Base-by-base conservation (phyloP, 177 flowering plant species). In the Tripterygium wilfordii region DNA sequence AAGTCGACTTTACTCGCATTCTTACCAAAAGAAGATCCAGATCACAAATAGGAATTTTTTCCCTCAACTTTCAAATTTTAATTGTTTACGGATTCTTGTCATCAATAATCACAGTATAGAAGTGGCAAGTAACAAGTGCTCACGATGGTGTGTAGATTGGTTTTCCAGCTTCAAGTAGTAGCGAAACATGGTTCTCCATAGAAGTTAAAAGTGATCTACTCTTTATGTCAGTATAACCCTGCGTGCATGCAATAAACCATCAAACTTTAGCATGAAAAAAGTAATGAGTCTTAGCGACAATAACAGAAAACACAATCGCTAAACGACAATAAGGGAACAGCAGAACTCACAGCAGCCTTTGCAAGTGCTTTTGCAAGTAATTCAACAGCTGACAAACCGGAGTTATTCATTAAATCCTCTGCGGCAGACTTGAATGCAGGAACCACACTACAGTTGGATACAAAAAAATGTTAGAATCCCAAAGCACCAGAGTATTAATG, bases 321-420 rank as follows among this genome's bases (percentile, higher is more conserved):
- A n/a, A n/a, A n/a, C n/a, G n/a, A n/a, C n/a, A n/a, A n/a, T n/a
- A n/a, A n/a, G n/a, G n/a, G n/a, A n/a, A n/a, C n/a, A n/a, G n/a
- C n/a, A n/a, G n/a, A n/a, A 69, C 96, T 64, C 55, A 90, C 98
- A 64, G 83, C 72, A 47, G 87, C 77, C 49, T 84, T 84, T 9
- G 98, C 98, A 53, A 92, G 85, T 45, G 96, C 99, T 66, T 94
- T 94, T 2, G 99, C 83, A 48, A 94, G 86, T 27, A 94, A 59
- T 7, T 89, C 99, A 10, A 72, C 84, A 0, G 85, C 72, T 42
- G 97, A 79, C 35, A 86, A 61, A 48, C 78, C 77, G 47, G 96
- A 76, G 15, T 66, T 60, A 26, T 67, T 69, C 56, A 94, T 51
- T 13, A 94, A 71, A 42, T 89, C 83, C 67, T 94, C 82, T 5